Evolutionary conservation across 2,329 filamentous ascomycete genomes (phyloP), one percentile per base, ranked within the genome.

Genomic region (Ilyonectria sp.): DNA sequence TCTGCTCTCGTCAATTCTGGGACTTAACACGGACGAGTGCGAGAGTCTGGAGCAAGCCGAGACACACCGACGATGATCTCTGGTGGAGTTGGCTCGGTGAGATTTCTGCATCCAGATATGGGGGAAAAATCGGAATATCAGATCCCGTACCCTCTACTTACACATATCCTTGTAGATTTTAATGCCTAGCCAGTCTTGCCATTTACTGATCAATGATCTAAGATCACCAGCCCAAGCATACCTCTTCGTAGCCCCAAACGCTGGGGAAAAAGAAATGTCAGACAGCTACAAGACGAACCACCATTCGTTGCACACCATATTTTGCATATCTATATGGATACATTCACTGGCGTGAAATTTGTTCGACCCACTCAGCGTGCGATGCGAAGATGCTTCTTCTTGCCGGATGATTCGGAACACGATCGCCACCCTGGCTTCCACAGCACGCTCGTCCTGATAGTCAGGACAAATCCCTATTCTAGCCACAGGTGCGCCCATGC

Each of bases 1-100:
- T 19, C 63, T 55, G 1, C 63, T 63, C 11, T 43, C 35, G 11
- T 58, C 67, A n/a, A 58, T 13, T 17, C 63, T 67, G 9, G 69
- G 69, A 7, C 67, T 71, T 0, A 61, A 44, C 43, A 19, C 40
- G 15, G 63, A 59, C 10, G 63, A 65, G 47, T 40, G 50, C 9
- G 47, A 49, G 21, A 17, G n/a, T 4, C 40, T 70, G 11, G 26
- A 57, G 11, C 26, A 26, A 26, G 26, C 26, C 26, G 5, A 26
- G 26, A 6, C 26, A 6, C 26, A 26, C 26, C 26, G 26, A 26
- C 4, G 26, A 26, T 26, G 6, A 26, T 26, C 26, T 26, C 5
- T 5, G 26, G 26, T 26, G 26, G 5, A 6, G 26, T 26, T 26
- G 6, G 6, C 26, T 26, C 26, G 26, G 26, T 26, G 26, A 26